Base-by-base conservation (phyloP, 805 yeast genomes). In the Starmerella geochares region DNA sequence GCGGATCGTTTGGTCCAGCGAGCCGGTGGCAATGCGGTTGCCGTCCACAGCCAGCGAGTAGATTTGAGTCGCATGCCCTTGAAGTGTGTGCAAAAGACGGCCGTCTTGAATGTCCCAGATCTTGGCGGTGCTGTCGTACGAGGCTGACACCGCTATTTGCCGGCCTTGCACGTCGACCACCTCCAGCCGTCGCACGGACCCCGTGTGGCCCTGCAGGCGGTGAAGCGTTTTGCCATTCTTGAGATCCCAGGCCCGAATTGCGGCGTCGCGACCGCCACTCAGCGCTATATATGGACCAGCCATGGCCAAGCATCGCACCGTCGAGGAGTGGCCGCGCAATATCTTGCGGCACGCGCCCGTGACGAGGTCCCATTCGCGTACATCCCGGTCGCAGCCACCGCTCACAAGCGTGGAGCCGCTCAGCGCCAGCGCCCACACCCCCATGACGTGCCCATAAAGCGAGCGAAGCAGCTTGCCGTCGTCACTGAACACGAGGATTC, bases 361-460 rank as follows among this genome's bases (percentile, higher is more conserved):
- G 56, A 79, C 72, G 57, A 88, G 75, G 67, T 90, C 95, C 98
- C 98, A 90, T 57, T 90, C 87, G 63, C 96, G 77, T 20, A 90
- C 95, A 33, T 95, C 88, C 62, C 96, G 77, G 68, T 90, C 98
- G 57, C 97, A 96, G 17, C 95, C 86, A 32, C 97, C 97, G 31
- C 94, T 81, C 19, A 90, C 95, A 56, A 90, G 76, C 59, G 90
- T 82, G 61, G 87, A 79, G 38, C 95, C 96, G 67, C 82, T 86
- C 1, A 95, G 86, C 38, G 88, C 83, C 53, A 92, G 81, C 27
- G 94, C 88, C 96, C 97, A 90, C 13, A 92, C 95, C 36, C 97
- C 98, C 73, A 87, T 95, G 46, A 92, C 86, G 64, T 92, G 98
- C 4, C 98, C 98, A 67, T 86, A 86, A 62, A 90, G 94, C 0